Conservation (phyloP, 2,329 filamentous ascomycete genomes). For the Leptographium procerum region DNA sequence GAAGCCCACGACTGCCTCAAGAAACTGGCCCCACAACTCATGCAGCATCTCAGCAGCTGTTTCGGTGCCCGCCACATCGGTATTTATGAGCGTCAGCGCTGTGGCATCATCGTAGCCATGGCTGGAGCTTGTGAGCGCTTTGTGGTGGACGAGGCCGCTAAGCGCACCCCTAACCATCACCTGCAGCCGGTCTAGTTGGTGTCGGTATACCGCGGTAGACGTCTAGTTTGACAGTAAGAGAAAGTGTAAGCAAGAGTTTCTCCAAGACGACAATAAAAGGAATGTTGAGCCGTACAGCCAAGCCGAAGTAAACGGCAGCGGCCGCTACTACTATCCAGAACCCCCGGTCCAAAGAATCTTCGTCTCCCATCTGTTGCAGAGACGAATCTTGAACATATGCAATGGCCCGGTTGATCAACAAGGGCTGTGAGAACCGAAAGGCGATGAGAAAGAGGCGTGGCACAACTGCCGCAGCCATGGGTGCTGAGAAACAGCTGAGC, state of each 20-base stretch:
- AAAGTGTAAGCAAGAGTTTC: neutral
- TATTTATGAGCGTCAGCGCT: constrained; percentile 28
- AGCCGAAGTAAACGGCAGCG: constrained; percentile 22
- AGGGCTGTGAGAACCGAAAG: constrained; percentile 29
- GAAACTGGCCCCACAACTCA: constrained; percentile 28
- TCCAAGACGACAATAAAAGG: neutral
- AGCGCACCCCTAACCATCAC: constrained; percentile 15
- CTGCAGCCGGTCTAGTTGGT: constrained; percentile 13
- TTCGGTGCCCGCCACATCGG: constrained; percentile 25
- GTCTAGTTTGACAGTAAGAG: constrained; percentile 4
- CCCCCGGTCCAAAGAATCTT: constrained; percentile 6
- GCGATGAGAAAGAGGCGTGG: constrained; percentile 25
- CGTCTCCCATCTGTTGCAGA: neutral
- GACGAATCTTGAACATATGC: constrained; percentile 12
- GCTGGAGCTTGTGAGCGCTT: neutral
- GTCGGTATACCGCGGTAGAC: constrained; percentile 13
- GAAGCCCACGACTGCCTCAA: constrained; percentile 30
- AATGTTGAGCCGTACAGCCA: constrained; percentile 20
- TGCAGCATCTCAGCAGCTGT: constrained; percentile 25
- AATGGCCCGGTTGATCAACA: constrained; percentile 27
- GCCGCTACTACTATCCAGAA: constrained; percentile 22
- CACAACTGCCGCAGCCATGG: constrained; percentile 20
- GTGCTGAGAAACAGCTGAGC: constrained; percentile 17
- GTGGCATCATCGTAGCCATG: constrained; percentile 19
- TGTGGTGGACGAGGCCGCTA: constrained; percentile 13